Conservation (phyloP, 495 filamentous ascomycete genomes). For the Schizothecium vesticola region DNA sequence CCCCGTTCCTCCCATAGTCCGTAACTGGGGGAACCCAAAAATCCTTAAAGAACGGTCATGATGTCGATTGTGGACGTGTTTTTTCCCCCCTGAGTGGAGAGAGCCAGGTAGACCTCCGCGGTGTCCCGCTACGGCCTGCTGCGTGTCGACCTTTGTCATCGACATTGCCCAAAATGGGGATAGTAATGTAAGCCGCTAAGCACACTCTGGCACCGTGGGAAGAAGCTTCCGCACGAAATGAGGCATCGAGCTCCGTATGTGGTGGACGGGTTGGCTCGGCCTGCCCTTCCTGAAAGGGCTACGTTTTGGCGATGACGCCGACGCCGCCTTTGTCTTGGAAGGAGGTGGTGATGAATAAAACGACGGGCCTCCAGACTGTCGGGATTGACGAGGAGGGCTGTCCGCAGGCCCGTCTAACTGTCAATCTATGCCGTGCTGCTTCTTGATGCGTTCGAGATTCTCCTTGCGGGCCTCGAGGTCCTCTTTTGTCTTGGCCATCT, state of each 20-base stretch:
- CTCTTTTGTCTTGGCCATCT: slow-evolving; percentile 89
- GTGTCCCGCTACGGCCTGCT: slow-evolving; percentile 13
- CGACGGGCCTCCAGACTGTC: slow-evolving; percentile 52
- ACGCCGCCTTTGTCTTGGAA: slow-evolving; percentile 30
- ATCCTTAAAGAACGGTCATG: slow-evolving; percentile 23
- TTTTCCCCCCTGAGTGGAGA: slow-evolving; percentile 21
- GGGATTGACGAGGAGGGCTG: slow-evolving; percentile 39
- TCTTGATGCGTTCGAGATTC: slow-evolving; percentile 96
- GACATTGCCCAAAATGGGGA: slow-evolving; percentile 21
- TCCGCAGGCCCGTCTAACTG: slow-evolving; percentile 57
- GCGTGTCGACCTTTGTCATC: slow-evolving; percentile 21
- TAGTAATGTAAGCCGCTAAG: slow-evolving; percentile 25
- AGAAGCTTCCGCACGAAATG: slow-evolving; percentile 43
- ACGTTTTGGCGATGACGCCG: slow-evolving; percentile 27
- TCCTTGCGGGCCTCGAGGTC: slow-evolving; percentile 91
- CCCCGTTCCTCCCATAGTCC: slow-evolving; percentile 14
- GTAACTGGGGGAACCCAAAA: slow-evolving; percentile 11
- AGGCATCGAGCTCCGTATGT: slow-evolving; percentile 36
- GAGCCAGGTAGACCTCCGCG: slow-evolving; percentile 16
- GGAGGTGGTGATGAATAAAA: slow-evolving; percentile 29
- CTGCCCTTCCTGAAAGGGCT: slow-evolving; percentile 32
- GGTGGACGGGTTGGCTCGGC: slow-evolving; percentile 25
- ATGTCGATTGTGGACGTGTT: slow-evolving; percentile 10
- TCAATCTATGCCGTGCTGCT: slow-evolving; percentile 98
- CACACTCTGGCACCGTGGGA: slow-evolving; percentile 35